Conservation (phyloP, 495 filamentous ascomycete species). For the Penicillium samsonianum region DNA sequence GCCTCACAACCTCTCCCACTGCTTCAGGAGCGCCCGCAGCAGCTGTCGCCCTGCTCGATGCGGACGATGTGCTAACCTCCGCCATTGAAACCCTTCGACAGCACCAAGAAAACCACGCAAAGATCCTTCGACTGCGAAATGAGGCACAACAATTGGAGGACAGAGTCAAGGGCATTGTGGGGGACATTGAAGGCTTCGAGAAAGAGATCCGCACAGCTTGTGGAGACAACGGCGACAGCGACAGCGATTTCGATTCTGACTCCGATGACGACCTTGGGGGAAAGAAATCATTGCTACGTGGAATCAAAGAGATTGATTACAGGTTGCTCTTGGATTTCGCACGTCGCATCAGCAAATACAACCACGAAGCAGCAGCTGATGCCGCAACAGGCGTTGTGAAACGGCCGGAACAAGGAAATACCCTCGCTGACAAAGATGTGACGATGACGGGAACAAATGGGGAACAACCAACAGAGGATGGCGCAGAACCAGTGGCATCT, state of each 20-base stretch:
- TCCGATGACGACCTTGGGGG: constrained; percentile 23
- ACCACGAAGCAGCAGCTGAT: constrained; percentile 48
- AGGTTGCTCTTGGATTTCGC: constrained; percentile 47
- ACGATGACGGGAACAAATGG: constrained; percentile 36
- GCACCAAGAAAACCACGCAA: constrained; percentile 48
- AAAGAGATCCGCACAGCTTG: constrained; percentile 39
- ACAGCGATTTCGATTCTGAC: constrained; percentile 32
- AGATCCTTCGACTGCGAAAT: constrained; percentile 37
- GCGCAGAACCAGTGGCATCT: constrained; percentile 39
- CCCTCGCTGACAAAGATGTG: constrained; percentile 28
- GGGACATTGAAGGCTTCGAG: constrained; percentile 42
- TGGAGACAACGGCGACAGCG: constrained; percentile 33
- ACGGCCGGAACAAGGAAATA: constrained; percentile 16
- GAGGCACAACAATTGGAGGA: constrained; percentile 44
- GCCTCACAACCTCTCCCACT: constrained; percentile 45
- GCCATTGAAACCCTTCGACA: constrained; percentile 42
- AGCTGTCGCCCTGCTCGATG: constrained; percentile 41
- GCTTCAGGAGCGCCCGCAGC: constrained; percentile 45
- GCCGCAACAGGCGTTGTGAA: constrained; percentile 34
- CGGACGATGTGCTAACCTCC: constrained; percentile 44
- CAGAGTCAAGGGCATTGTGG: constrained; percentile 44
- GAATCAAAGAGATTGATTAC: constrained; percentile 46
- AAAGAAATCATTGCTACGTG: constrained; percentile 6
- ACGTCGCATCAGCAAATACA: constrained; percentile 51
- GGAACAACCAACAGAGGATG: constrained; percentile 22